These are phyloP conservation scores for Rhodomyrtus tomentosa DNA, from an alignment of 345 rosid genomes.

Conservation along the genomic window DNA sequence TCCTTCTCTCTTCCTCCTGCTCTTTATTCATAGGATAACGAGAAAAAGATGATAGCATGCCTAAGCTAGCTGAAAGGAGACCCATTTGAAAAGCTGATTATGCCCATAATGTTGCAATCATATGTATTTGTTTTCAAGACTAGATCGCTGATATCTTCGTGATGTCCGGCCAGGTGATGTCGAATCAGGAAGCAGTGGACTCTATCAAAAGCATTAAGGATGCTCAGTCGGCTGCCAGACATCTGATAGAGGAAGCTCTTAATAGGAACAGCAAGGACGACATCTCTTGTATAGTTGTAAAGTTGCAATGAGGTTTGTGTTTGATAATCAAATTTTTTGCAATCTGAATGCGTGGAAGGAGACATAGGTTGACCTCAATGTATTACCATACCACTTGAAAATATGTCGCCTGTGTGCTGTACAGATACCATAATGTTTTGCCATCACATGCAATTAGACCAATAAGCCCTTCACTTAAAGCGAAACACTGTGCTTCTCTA, in stretches of 20 bases:
- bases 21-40: not conserved
- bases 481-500: not conserved
- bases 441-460: not conserved
- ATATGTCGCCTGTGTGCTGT: not conserved
- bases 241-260: slow-evolving; percentile 54
- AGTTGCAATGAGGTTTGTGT: slow-evolving; percentile 24
- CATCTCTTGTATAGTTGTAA: slow-evolving; percentile 83
- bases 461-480: not conserved
- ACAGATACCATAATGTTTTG: not conserved
- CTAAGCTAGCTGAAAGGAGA: not conserved
- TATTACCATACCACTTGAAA: not conserved
- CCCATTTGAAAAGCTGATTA: not conserved
- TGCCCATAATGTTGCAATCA: not conserved
- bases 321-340: not conserved
- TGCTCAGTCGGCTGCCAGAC: slow-evolving; percentile 57
- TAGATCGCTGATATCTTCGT: not conserved
- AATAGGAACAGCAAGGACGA: slow-evolving; percentile 76
- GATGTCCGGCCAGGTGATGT: slow-evolving; percentile 39
- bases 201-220: slow-evolving; percentile 48
- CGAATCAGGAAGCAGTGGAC: slow-evolving; percentile 74
- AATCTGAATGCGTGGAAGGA: not conserved
- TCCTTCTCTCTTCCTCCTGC: not conserved
- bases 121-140: not conserved
- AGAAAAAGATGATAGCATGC: not conserved
- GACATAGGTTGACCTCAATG: not conserved